Percentiles rank a stretch among this genome's conserved stretches.
Conservation (phyloP, 2,329 filamentous ascomycete genomes). For the Pseudogymnoascus sp. region DNA sequence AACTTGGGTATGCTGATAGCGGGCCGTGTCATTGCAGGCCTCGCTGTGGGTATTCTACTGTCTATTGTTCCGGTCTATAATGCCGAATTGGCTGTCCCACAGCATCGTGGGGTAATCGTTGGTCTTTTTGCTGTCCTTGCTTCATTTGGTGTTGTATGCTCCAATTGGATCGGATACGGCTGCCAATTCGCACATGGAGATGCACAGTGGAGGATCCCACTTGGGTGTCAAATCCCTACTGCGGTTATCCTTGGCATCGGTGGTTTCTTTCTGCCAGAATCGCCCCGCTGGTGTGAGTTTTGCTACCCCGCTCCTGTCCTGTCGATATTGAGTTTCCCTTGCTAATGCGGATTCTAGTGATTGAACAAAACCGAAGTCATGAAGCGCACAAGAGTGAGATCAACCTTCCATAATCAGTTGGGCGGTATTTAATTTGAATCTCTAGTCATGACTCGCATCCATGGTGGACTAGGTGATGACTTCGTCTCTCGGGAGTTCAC, state of each 20-base stretch:
- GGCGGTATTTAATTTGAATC: slow-evolving; percentile 1
- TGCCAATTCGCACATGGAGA: slow-evolving; percentile 27
- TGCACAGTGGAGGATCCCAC: slow-evolving; percentile 29
- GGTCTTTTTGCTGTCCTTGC: slow-evolving; percentile 30
- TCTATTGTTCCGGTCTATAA: slow-evolving; percentile 22
- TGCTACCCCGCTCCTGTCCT: not conserved
- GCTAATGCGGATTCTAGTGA: slow-evolving; percentile 1
- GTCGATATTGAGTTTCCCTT: slow-evolving; percentile 14
- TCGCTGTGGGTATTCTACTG: slow-evolving; percentile 12
- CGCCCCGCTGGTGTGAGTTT: slow-evolving; percentile 16
- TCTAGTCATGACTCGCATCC: slow-evolving; percentile 16
- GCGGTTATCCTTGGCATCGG: slow-evolving; percentile 14
- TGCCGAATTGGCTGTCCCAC: slow-evolving; percentile 27
- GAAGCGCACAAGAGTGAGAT: slow-evolving; percentile 11
- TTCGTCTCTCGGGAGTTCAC: slow-evolving; percentile 22
- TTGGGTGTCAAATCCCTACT: slow-evolving; percentile 27
- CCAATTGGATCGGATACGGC: slow-evolving; percentile 35
- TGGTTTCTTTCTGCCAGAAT: slow-evolving; percentile 16
- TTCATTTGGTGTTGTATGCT: slow-evolving; percentile 30
- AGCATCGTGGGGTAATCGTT: slow-evolving; percentile 23
- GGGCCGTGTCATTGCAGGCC: slow-evolving; percentile 20
- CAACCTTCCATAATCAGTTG: not conserved
- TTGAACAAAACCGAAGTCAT: slow-evolving; percentile 11
- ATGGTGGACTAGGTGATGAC: slow-evolving; percentile 18
- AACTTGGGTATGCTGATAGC: slow-evolving; percentile 23